Evolutionary conservation across 1,284 basidiomycete genomes (phyloP), one percentile per base, ranked within the genome.

Genomic region (Ganoderma meredithae): DNA sequence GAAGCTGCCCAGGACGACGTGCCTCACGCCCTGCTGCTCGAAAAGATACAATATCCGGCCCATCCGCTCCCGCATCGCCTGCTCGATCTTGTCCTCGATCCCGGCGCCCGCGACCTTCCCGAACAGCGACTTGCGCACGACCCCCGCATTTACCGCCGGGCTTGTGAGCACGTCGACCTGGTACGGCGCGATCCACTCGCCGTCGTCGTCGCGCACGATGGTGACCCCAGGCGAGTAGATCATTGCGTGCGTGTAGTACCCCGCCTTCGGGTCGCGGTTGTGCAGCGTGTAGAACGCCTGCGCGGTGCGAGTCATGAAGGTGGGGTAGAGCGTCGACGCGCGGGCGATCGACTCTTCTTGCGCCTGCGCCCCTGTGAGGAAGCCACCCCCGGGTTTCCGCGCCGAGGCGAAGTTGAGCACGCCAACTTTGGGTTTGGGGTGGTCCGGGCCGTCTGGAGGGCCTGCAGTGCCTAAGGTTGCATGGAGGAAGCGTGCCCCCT

Each of bases 331-430:
- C 0, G 87, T 89, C 31, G 90, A 91, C 1, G 89, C 86, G 55
- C 91, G 86, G 1, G 91, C 90, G 71, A 93, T 84, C 56, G 88
- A 88, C 77, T 93, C 91, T 76, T 93, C 91, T 75, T 93, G 91
- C 3, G 91, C 90, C 71, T 85, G 85, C 1, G 90, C 85, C 40
- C 91, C 92, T 47, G 72, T 81, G 41, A 86, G 79, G 76, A 93
- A 92, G 1, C 91, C 90, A 7, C 91, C 90, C 1, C 90, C 91
- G 1, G 89, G 88, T 33, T 87, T 86, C 71, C 82, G 89, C 9
- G 91, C 90, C 15, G 89, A 90, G 5, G 90, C 90, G 72, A 92
- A 92, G 76, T 88, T 91, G 49, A 92, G 84, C 4, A 92, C 78
- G 17, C 89, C 90, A 19, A 90, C 82, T 60, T 79, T 84, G 36